A percentile compares a stretch with the other conserved stretches of the same genome.
Conservation (phyloP, 345 rosid species). For the Hypericum perforatum region DNA sequence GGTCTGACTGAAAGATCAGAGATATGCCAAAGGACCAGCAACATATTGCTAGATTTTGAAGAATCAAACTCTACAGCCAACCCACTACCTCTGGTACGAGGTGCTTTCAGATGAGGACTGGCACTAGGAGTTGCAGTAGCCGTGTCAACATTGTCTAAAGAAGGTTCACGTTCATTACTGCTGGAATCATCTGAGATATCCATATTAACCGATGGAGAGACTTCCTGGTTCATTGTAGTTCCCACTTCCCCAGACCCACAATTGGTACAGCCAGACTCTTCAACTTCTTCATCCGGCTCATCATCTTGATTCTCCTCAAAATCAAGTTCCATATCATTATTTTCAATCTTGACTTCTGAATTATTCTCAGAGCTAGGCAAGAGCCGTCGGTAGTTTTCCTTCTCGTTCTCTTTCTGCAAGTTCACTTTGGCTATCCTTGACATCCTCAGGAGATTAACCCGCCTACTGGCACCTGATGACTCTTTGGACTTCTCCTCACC, state of each 20-base stretch:
- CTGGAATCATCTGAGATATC: constrained; percentile 44
- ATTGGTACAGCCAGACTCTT: constrained; percentile 40
- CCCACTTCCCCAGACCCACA: constrained; percentile 35
- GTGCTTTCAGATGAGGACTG: constrained; percentile 55
- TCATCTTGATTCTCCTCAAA: constrained; percentile 77
- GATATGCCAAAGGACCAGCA: constrained; percentile 78
- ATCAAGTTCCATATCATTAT: constrained; percentile 97
- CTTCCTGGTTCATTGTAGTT: constrained; percentile 28
- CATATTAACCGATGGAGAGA: constrained; percentile 22
- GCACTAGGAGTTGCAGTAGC: constrained; percentile 51
- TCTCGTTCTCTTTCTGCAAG: constrained; percentile 88
- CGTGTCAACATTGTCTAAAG: constrained; percentile 43
- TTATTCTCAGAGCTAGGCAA: constrained; percentile 65
- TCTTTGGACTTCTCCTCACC: constrained; percentile 60
- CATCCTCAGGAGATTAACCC: constrained; percentile 76
- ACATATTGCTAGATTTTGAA: constrained; percentile 45
- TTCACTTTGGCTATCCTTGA: constrained; percentile 89
- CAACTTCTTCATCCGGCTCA: constrained; percentile 66
- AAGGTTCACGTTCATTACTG: constrained; percentile 43
- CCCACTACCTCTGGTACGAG: constrained; percentile 38
- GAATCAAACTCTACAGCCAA: constrained; percentile 43
- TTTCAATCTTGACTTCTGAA: constrained; percentile 85
- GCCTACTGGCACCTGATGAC: constrained; percentile 47
- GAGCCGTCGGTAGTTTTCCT: constrained; percentile 91
- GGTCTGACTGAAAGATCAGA: constrained; percentile 96